Evolutionary conservation across 495 filamentous ascomycete species (phyloP), one percentile per base, ranked within the genome.

Genomic region (Staphylotrichum longicolle): DNA sequence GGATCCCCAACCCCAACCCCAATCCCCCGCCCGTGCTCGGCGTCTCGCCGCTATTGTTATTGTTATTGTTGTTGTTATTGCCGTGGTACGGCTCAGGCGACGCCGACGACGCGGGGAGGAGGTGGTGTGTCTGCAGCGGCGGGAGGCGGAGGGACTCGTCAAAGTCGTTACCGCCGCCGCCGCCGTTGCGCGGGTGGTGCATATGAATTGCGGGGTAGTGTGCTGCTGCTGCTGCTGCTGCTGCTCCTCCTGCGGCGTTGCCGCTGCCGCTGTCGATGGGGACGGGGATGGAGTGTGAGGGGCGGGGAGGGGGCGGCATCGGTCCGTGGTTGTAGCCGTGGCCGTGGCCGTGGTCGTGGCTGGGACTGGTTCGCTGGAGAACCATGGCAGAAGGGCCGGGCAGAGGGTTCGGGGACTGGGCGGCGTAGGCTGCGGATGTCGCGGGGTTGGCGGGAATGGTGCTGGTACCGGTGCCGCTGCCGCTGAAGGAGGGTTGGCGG

Each of bases 111-210:
- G 20, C 20, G 1, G 20, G 20, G 20, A 27, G 20, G 7, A 71
- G 54, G 54, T 71, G 79, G 44, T 72, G 70, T 9, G 81, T 82
- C 62, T 86, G 83, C 15, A 89, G 64, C 2, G 88, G 88, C 4
- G 88, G 84, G 1, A 90, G 76, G 49, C 78, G 73, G 11, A 80
- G 73, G 33, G 74, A 75, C 53, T 80, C 74, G 57, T 78, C 77
- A 20, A 79, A 77, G 3, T 63, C 69, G 20, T 50, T 5, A 3
- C 20, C 30, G 52, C 32, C 40, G 20, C 35, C 51, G 34, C 11
- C 35, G 34, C 7, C 8, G 15, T 41, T 42, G 20, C 42, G 37
- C 9, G 20, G 52, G 5, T 54, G 52, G 7, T 42, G 20, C 20
- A 27, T 27, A 27, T 27, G 20, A 27, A n/a, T 33, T 54, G n/a